Conservation (phyloP, 495 filamentous ascomycete species). For the Podospora didyma region DNA sequence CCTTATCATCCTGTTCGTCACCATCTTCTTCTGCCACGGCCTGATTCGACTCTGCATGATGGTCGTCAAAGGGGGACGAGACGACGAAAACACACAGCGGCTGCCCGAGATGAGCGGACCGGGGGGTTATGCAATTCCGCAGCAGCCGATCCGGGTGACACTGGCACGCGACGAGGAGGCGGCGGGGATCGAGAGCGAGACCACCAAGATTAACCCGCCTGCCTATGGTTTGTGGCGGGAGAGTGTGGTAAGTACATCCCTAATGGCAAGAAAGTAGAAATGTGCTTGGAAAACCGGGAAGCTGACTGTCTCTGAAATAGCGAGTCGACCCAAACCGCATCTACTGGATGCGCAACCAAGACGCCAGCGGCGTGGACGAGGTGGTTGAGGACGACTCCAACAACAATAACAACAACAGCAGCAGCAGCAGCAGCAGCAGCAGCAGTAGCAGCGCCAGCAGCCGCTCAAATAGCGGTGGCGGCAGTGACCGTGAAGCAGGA, state of each 20-base stretch:
- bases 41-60: constrained; percentile 69
- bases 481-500: constrained; percentile 2
- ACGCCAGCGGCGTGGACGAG: constrained; percentile 12
- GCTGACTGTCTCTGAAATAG: neutral
- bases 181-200: constrained; percentile 46
- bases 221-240: constrained; percentile 85
- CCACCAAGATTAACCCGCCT: constrained; percentile 64
- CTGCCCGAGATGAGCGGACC: constrained; percentile 43
- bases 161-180: constrained; percentile 61
- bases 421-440: constrained; percentile 17
- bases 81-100: constrained; percentile 15
- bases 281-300: no score
- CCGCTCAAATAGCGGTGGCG: no score
- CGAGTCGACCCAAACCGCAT: constrained; percentile 74
- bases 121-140: constrained; percentile 57
- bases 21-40: constrained; percentile 76
- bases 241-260: constrained; percentile 64
- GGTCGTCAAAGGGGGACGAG: constrained; percentile 37
- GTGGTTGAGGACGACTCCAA: neutral
- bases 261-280: no score
- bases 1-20: constrained; percentile 65
- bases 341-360: constrained; percentile 67
- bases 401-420: neutral
- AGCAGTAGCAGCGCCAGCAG: constrained; percentile 13
- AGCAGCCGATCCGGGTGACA: constrained; percentile 57